Percentiles rank a stretch among this genome's conserved stretches.
phyloP scores from a whole-genome alignment of 495 filamentous ascomycete genomes.

The Hypoxylon cercidicola region DNA sequence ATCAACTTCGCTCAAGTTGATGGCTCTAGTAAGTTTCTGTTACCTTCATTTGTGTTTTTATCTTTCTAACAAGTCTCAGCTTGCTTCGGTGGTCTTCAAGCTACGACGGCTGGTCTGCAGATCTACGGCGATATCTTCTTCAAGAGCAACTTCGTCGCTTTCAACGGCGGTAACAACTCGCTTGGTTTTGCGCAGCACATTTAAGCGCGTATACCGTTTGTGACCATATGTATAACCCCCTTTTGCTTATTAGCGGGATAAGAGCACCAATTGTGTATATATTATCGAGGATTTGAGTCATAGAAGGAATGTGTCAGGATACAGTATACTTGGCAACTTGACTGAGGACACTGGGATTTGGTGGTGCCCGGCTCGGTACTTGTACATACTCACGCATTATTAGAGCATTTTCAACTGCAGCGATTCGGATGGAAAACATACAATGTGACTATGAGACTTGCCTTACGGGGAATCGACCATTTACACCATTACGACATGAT shows the following conservation, averaged over 20 bases:
- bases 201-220: slow-evolving; percentile 27
- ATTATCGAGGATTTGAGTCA: slow-evolving; percentile 24
- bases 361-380: slow-evolving; percentile 8
- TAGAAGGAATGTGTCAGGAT: slow-evolving; percentile 11
- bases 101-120: slow-evolving; percentile 67
- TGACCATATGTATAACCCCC: slow-evolving; percentile 9
- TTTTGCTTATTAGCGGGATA: slow-evolving; percentile 9
- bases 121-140: slow-evolving; percentile 86
- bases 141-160: slow-evolving; percentile 81
- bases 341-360: slow-evolving; percentile 9
- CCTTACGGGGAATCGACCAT: too few relatives aligned
- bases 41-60: background rate
- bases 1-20: slow-evolving; percentile 73
- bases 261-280: slow-evolving; percentile 32
- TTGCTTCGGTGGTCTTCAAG: slow-evolving; percentile 79
- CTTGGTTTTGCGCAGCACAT: slow-evolving; percentile 69
- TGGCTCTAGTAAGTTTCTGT: slow-evolving; percentile 50
- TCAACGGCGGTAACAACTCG: slow-evolving; percentile 71
- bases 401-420: slow-evolving; percentile 30
- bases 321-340: slow-evolving; percentile 27
- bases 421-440: slow-evolving; percentile 3
- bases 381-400: slow-evolving; percentile 28
- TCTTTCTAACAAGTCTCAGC: slow-evolving; percentile 52
- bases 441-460: background rate
- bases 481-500: too few relatives aligned